phyloP scores from a whole-genome alignment of 2,329 filamentous ascomycete genomes.

The Amauroascus niger region DNA sequence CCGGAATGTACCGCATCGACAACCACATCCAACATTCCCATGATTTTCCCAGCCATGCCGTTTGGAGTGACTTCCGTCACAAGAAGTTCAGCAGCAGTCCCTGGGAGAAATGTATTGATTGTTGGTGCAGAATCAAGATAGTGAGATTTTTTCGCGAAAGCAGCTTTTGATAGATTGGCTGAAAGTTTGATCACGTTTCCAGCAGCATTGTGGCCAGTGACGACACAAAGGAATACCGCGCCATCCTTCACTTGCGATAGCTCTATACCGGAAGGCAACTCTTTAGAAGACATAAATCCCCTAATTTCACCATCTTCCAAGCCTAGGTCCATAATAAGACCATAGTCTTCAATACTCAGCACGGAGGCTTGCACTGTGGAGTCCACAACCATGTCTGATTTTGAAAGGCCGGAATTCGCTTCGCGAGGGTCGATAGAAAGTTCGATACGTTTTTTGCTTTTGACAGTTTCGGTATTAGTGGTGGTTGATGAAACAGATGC shows the following conservation, averaged over 20 bases:
- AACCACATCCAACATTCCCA: constrained; percentile 83
- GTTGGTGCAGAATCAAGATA: constrained; percentile 68
- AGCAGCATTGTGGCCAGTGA: constrained; percentile 63
- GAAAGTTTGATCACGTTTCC: constrained; percentile 83
- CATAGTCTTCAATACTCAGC: constrained; percentile 88
- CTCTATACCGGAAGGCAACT: constrained; percentile 58
- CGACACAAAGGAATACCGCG: constrained; percentile 71
- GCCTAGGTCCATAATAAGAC: constrained; percentile 84
- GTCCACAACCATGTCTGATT: constrained; percentile 64
- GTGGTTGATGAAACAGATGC: constrained; percentile 71
- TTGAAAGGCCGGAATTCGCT: constrained; percentile 64
- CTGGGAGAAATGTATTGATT: constrained; percentile 81
- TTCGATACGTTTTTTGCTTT: constrained; percentile 70
- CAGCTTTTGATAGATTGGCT: constrained; percentile 59
- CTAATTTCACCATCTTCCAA: constrained; percentile 53
- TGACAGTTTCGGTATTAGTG: constrained; percentile 41
- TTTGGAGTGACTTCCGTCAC: constrained; percentile 63
- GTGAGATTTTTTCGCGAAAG: constrained; percentile 55
- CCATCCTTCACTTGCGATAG: constrained; percentile 68
- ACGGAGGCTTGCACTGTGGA: constrained; percentile 79
- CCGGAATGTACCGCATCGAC: constrained; percentile 87
- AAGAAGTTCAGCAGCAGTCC: constrained; percentile 78
- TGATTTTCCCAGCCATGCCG: constrained; percentile 80
- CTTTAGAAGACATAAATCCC: constrained; percentile 78
- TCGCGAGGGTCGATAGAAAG: constrained; percentile 71